Percentiles rank a stretch among this genome's conserved stretches.
These are phyloP conservation scores for Lumnitzera racemosa DNA, from an alignment of 345 rosid species.

Conservation along the genomic window DNA sequence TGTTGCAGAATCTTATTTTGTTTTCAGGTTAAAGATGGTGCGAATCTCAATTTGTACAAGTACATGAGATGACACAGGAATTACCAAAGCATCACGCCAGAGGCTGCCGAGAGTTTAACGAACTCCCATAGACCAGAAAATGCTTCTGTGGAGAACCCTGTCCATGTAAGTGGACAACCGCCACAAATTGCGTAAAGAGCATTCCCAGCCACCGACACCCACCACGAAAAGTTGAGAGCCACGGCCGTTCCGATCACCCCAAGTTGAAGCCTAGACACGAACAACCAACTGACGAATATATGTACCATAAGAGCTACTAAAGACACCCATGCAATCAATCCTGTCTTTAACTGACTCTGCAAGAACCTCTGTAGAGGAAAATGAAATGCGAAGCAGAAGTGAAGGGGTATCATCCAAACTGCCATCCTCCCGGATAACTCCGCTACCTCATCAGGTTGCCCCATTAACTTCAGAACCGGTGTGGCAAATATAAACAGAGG, in stretches of 20 bases:
- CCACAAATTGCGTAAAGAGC: conserved; percentile 37
- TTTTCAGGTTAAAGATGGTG: background rate
- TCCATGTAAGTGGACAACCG: conserved; percentile 74
- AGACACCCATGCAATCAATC: conserved; percentile 48
- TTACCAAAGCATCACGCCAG: conserved; percentile 84
- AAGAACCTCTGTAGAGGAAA: conserved; percentile 58
- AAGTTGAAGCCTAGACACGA: conserved; percentile 38
- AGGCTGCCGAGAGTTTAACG: conserved; percentile 62
- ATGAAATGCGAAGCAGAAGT: conserved; percentile 49
- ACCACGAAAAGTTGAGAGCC: conserved; percentile 62
- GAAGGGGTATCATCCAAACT: conserved; percentile 48
- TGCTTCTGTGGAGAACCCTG: conserved; percentile 69
- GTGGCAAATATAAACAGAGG: conserved; percentile 38
- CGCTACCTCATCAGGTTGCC: conserved; percentile 41
- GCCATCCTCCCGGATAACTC: conserved; percentile 44
- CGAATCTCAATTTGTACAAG: too few relatives aligned
- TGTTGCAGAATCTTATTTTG: too few relatives aligned
- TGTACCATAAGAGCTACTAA: conserved; percentile 42
- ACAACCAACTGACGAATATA: conserved; percentile 49
- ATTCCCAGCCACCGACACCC: conserved; percentile 41
- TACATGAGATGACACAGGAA: too few relatives aligned
- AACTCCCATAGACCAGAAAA: conserved; percentile 75
- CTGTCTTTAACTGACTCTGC: conserved; percentile 60
- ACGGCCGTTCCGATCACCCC: conserved; percentile 52
- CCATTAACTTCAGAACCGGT: conserved; percentile 39